Evolutionary conservation across 2,329 filamentous ascomycete species (phyloP), one percentile per base, ranked within the genome.

Genomic region (Ceratocystis harringtonii): DNA sequence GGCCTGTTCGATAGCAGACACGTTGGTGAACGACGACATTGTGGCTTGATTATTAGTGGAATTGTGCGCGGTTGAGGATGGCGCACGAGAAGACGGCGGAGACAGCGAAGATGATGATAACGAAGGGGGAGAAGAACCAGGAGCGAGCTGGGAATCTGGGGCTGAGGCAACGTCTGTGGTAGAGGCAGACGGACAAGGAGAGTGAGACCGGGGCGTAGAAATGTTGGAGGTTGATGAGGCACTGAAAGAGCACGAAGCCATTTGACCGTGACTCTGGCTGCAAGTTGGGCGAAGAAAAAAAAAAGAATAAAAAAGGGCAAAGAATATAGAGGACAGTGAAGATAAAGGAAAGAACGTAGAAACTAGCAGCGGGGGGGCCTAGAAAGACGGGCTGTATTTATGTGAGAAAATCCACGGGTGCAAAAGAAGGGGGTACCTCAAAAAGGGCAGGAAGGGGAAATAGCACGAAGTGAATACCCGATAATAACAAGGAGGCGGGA

Each of bases 1-100:
- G 69, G 78, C 76, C 70, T 83, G 77, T 75, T 84, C 80, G 69
- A 85, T 81, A 69, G 80, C 78, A 55, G 76, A 69, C 67, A 84
- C 75, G 73, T 86, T 81, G 72, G 85, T 75, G 64, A 79, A 75
- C 69, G 80, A 79, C 76, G 83, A 78, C 52, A 57, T 57, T 15
- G 28, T 69, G 81, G 81, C 71, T 84, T 82, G 69, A 80, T 76
- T 12, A 68, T 78, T 74, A 30, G 55, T 64, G 63, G 79, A 79
- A 69, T 81, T 76, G 67, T 78, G 78, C 77, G 71, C 76, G 75
- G 67, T 78, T 81, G 68, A 80, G 80, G 69, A 79, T 15, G 48
- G 48, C 48, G 12, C 48, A n/a, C 25, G 19, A 22, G 32, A 36
- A 36, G 48, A 25, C 19, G 74, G 71, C 77, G 78, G 41, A 5